A percentile compares a stretch with the other conserved stretches of the same genome.
Evolutionary conservation across 2,329 filamentous ascomycete genomes (phyloP).

Genomic region (Penicillium sumatraense): DNA sequence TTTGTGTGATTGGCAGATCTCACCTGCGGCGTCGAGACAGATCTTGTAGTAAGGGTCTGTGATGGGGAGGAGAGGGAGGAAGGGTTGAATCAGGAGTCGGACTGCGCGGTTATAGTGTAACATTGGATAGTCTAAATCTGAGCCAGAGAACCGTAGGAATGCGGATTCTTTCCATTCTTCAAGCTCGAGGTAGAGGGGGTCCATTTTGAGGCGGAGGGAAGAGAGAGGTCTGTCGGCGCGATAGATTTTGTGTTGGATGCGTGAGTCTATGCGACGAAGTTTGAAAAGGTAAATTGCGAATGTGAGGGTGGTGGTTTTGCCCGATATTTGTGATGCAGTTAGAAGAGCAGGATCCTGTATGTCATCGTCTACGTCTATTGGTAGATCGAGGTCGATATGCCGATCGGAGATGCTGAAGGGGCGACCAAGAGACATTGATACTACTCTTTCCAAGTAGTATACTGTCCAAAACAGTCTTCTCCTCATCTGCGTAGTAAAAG

Average conservation of each 20-base stretch:
- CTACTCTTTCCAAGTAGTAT: slow-evolving; percentile 55
- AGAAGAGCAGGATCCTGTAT: slow-evolving; percentile 43
- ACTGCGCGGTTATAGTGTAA: slow-evolving; percentile 57
- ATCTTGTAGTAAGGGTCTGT: slow-evolving; percentile 54
- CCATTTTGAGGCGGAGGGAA: slow-evolving; percentile 53
- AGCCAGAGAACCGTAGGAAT: slow-evolving; percentile 36
- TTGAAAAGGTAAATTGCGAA: slow-evolving; percentile 51
- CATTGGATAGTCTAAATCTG: slow-evolving; percentile 53
- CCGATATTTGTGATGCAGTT: slow-evolving; percentile 32
- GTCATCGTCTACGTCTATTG: slow-evolving; percentile 50
- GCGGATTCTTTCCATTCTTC: slow-evolving; percentile 53
- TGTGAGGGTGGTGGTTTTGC: slow-evolving; percentile 43
- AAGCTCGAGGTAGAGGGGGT: slow-evolving; percentile 50
- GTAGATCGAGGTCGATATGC: slow-evolving; percentile 56
- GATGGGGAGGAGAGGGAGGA: slow-evolving; percentile 52
- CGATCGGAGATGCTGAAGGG: slow-evolving; percentile 57
- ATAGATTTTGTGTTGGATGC: slow-evolving; percentile 59
- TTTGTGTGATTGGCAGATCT: slow-evolving; percentile 45
- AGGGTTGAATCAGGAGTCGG: slow-evolving; percentile 57
- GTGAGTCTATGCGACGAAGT: slow-evolving; percentile 54
- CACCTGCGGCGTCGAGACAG: slow-evolving; percentile 41
- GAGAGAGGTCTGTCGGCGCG: slow-evolving; percentile 53
- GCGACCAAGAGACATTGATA: slow-evolving; percentile 56
- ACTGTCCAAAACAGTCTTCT: slow-evolving; percentile 58
- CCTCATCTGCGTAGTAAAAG: slow-evolving; percentile 50